Conservation (phyloP, 352 stramenopile species). For the Stephanocyclus meneghinianus region DNA sequence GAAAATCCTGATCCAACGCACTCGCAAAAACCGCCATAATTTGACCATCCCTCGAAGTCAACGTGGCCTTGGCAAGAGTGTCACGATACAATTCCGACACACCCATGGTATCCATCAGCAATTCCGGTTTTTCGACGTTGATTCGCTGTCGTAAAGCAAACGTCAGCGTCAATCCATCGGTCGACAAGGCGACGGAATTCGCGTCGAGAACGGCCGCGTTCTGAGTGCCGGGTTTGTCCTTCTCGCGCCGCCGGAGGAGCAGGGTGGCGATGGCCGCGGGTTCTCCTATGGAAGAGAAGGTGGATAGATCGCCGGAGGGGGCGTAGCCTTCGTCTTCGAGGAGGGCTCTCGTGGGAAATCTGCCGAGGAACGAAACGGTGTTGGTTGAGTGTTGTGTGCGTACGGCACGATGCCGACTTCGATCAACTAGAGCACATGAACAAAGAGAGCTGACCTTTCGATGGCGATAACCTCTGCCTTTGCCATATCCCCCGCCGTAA, state of each 20-base stretch:
- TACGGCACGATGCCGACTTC: neutral
- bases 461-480: slow-evolving; percentile 80
- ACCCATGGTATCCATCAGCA: slow-evolving; percentile 74
- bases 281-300: slow-evolving; percentile 69
- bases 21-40: slow-evolving; percentile 75
- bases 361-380: slow-evolving; percentile 12
- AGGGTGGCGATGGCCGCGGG: slow-evolving; percentile 63
- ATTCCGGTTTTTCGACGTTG: slow-evolving; percentile 80
- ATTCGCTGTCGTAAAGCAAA: slow-evolving; percentile 75
- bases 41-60: slow-evolving; percentile 69
- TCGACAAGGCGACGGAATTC: slow-evolving; percentile 48
- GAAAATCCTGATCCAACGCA: slow-evolving; percentile 75
- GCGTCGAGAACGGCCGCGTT: slow-evolving; percentile 46
- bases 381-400: neutral
- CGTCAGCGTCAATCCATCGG: slow-evolving; percentile 61
- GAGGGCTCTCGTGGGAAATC: slow-evolving; percentile 64
- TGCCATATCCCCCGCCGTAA: slow-evolving; percentile 77
- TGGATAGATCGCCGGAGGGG: slow-evolving; percentile 64
- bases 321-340: slow-evolving; percentile 78
- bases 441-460: slow-evolving; percentile 50
- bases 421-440: neutral
- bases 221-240: slow-evolving; percentile 59
- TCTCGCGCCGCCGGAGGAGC: slow-evolving; percentile 66
- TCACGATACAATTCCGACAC: slow-evolving; percentile 68
- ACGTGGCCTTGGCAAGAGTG: slow-evolving; percentile 67